Percentiles rank a stretch among this genome's conserved stretches.
These are phyloP conservation scores for Globisporangium solare DNA, from an alignment of 352 stramenopile species.

Conservation along the genomic window DNA sequence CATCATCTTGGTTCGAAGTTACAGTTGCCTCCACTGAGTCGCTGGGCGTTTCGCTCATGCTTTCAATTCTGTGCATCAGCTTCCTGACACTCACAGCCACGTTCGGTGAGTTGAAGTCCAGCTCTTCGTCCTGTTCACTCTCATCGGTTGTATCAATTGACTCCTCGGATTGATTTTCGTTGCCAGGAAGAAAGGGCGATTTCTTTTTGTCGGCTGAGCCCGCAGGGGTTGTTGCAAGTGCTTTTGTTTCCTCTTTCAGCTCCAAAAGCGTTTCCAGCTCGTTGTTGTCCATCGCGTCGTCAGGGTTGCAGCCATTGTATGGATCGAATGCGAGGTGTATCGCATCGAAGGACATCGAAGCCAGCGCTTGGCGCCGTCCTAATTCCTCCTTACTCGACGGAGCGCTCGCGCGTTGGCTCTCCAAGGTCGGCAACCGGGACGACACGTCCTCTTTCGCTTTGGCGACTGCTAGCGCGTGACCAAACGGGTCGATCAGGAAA, in stretches of 20 bases:
- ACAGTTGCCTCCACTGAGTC: not conserved
- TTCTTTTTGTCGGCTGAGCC: not conserved
- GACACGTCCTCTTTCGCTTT: conserved; percentile 12
- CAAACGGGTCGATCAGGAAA: conserved; percentile 18
- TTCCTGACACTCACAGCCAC: conserved; percentile 14
- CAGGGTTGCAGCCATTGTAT: conserved; percentile 8
- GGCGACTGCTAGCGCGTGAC: conserved; percentile 16
- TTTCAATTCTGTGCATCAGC: conserved; percentile 19
- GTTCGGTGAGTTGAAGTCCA: conserved; percentile 13
- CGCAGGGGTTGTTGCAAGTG: not conserved
- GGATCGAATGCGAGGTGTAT: conserved; percentile 16
- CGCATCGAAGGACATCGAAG: conserved; percentile 11
- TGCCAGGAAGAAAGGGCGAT: not conserved
- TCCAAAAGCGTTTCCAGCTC: conserved; percentile 18
- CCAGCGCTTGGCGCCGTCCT: conserved; percentile 5
- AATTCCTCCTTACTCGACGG: conserved; percentile 2
- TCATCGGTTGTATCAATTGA: not conserved
- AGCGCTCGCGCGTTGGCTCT: not conserved
- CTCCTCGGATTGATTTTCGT: not conserved
- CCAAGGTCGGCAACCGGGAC: not conserved
- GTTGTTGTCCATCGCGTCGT: conserved; percentile 20
- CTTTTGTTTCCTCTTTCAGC: conserved; percentile 7
- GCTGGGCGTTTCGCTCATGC: conserved; percentile 1
- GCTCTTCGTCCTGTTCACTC: conserved; percentile 7
- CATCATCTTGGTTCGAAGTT: conserved; percentile 16